Evolutionary conservation across 2,329 filamentous ascomycete species (phyloP), one percentile per base, ranked within the genome.

Genomic region (Ambrosiella beaveri): DNA sequence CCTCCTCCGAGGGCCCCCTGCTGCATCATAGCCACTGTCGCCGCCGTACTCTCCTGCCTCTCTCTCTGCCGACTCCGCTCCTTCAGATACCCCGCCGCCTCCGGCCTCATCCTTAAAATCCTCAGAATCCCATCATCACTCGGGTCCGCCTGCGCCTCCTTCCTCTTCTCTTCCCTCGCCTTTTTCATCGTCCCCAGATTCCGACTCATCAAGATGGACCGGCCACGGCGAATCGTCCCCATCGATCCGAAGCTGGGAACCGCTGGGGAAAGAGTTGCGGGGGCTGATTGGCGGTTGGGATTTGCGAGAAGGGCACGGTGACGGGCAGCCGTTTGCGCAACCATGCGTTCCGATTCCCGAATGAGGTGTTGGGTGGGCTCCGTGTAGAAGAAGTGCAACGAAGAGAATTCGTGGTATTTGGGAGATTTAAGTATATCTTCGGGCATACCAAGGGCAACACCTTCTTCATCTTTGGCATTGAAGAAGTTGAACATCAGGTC

Each of bases 311-410:
- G 84, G 64, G 85, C 79, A 66, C 94, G 85, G 13, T 78, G 76
- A 37, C 85, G 81, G 61, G 87, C 80, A 8, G 85, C 85, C 3
- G 86, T 94, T 45, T 89, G 88, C 1, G 87, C 84, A 2, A 90
- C 91, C 86, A 98, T 98, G 58, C 88, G 81, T 70, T 98, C 93
- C 2, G 88, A 95, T n/a, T 88, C 95, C 55, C 91, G 85, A 64
- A 97, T 88, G 11, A 98, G 78, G 64, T 86, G 90, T 61, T 94
- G 87, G 0, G 89, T 95, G 38, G 85, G 80, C 66, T 97, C 90
- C 67, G 93, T 94, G 74, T 98, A 98, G 76, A 97, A 98, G 77
- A 97, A 98, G 73, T 95, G 95, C 62, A 98, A 79, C 62, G 88
- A 91, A 63, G 93, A 88, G 57, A 98, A 81, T 70, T 98, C 93